A percentile compares a stretch with the other conserved stretches of the same genome.
phyloP scores from a whole-genome alignment of 225 moss, liverwort and hornwort species.

The Physcomitrellopsis africana region DNA sequence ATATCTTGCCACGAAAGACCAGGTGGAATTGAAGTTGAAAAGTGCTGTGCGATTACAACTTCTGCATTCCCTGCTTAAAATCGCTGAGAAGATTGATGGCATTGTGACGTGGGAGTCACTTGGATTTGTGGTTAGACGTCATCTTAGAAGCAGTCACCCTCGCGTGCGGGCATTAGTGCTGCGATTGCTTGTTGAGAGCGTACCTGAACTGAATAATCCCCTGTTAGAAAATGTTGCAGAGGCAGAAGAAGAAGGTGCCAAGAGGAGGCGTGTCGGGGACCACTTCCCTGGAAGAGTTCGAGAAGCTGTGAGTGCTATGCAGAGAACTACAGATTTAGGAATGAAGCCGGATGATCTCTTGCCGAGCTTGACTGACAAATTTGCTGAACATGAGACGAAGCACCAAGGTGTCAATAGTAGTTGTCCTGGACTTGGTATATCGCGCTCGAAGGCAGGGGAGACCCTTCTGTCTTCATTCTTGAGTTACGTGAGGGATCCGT shows the following conservation, averaged over 20 bases:
- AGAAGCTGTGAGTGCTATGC: conserved; percentile 3
- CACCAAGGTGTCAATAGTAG: conserved; percentile 11
- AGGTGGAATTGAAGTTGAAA: conserved; percentile 21
- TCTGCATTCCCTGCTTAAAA: conserved; percentile 51
- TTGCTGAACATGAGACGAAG: conserved; percentile 27
- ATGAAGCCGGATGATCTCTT: conserved; percentile 26
- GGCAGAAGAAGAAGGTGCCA: conserved; percentile 13
- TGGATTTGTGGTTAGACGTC: conserved; percentile 53
- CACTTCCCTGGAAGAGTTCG: neutral
- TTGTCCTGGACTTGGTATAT: conserved; percentile 13
- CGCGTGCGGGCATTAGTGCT: conserved; percentile 71
- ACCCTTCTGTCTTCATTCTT: conserved; percentile 55
- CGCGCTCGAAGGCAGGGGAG: conserved; percentile 40
- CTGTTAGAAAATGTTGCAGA: conserved; percentile 13
- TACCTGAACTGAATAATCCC: conserved; percentile 41
- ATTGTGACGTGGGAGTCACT: conserved; percentile 54
- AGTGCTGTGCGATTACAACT: conserved; percentile 47
- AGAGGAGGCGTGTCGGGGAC: conserved; percentile 40
- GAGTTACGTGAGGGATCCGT: conserved; percentile 77
- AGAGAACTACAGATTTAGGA: conserved; percentile 25
- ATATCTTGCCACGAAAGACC: conserved; percentile 40
- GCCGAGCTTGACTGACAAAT: neutral
- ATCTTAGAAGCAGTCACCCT: conserved; percentile 71
- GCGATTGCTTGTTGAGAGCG: conserved; percentile 69
- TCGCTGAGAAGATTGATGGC: conserved; percentile 47